Conservation (phyloP, 495 filamentous ascomycete species). For the Tuber borchii region DNA sequence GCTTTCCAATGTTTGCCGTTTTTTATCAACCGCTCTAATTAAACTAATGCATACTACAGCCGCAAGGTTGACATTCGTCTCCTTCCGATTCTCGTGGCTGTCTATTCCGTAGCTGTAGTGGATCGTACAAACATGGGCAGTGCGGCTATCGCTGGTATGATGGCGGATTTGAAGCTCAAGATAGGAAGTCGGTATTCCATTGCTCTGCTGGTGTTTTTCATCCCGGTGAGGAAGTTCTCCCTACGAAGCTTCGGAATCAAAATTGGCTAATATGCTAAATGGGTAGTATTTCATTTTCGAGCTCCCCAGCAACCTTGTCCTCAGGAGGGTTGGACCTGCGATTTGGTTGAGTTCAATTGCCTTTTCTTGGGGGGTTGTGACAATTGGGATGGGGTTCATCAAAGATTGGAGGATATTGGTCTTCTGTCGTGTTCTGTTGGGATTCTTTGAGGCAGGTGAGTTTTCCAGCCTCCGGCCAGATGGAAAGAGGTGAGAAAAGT, state of each 20-base stretch:
- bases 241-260: too few relatives aligned
- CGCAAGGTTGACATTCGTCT: conserved; percentile 35
- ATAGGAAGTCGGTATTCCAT: conserved; percentile 33
- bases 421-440: conserved; percentile 59
- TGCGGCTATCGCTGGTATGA: conserved; percentile 53
- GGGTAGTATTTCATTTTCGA: conserved; percentile 51
- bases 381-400: conserved; percentile 70
- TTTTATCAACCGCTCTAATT: conserved; percentile 9
- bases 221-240: conserved; percentile 27
- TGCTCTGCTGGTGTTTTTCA: conserved; percentile 46
- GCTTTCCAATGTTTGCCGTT: background rate
- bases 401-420: conserved; percentile 56
- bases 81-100: conserved; percentile 33
- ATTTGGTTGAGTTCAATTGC: conserved; percentile 67
- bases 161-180: conserved; percentile 46
- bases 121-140: conserved; percentile 49
- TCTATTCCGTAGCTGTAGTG: conserved; percentile 36
- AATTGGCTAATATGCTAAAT: background rate
- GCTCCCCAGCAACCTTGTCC: conserved; percentile 63
- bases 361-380: conserved; percentile 55
- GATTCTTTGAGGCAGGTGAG: conserved; percentile 58
- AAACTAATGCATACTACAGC: conserved; percentile 7
- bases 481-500: background rate
- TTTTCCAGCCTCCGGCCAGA: background rate
- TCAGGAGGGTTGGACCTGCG: conserved; percentile 58